Percentiles rank a stretch among this genome's conserved stretches.
Evolutionary conservation across 176 grass and related monocot genomes (phyloP).

Genomic region (Chloris gayana): DNA sequence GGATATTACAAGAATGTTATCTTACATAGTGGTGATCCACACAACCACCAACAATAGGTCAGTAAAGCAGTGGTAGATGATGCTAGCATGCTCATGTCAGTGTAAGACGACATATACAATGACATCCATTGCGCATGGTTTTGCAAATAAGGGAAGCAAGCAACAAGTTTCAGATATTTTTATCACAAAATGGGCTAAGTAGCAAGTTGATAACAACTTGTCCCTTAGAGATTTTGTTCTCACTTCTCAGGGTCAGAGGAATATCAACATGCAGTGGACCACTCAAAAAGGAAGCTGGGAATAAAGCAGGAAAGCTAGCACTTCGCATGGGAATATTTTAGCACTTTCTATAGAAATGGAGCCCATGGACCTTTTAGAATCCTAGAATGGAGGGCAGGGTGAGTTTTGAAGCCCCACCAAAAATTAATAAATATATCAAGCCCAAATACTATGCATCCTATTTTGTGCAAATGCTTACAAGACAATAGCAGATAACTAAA

Average conservation of each 20-base stretch:
- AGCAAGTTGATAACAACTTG: conserved; percentile 33
- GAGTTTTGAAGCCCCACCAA: conserved; percentile 8
- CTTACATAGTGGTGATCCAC: not conserved
- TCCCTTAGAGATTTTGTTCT: conserved; percentile 23
- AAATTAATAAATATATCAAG: not conserved
- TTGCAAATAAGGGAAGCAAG: conserved; percentile 10
- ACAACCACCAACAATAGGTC: not conserved
- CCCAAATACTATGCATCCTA: not conserved
- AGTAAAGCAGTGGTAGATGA: not conserved
- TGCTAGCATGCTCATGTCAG: conserved; percentile 1
- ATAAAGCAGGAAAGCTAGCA: conserved; percentile 33
- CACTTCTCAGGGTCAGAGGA: not conserved
- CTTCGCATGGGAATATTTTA: conserved; percentile 30
- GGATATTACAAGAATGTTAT: too few species aligned
- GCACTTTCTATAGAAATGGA: conserved; percentile 28
- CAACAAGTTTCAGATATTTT: not conserved
- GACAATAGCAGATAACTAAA: conserved; percentile 18
- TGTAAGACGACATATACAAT: not conserved
- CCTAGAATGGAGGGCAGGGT: conserved; percentile 30
- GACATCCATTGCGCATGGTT: conserved; percentile 23
- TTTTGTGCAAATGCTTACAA: not conserved
- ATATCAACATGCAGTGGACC: conserved; percentile 34
- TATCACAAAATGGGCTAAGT: not conserved
- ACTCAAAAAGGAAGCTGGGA: conserved; percentile 33
- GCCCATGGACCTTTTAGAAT: conserved; percentile 26